Percentiles rank a stretch among this genome's conserved stretches.
Conservation (phyloP, 768 basidiomycete species). For the Imleria badia region DNA sequence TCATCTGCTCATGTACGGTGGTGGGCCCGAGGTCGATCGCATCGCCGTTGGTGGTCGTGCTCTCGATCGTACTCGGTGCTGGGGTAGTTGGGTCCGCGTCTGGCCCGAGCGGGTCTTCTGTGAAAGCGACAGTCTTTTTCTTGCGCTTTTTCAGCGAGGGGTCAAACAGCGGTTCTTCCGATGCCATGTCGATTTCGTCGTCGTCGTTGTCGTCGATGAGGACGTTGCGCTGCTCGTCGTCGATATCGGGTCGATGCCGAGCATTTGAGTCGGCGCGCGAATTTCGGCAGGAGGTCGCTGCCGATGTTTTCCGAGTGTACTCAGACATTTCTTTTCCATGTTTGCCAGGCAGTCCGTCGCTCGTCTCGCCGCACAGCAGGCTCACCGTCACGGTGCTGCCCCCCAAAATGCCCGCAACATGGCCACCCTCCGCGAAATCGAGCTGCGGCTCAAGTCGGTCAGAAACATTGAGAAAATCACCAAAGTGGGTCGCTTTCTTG, state of each 20-base stretch:
- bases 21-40: slow-evolving; percentile 73
- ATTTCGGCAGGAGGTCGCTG: slow-evolving; percentile 31
- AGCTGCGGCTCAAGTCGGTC: slow-evolving; percentile 94
- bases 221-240: slow-evolving; percentile 5
- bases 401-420: slow-evolving; percentile 71
- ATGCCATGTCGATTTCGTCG: slow-evolving; percentile 41
- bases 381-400: slow-evolving; percentile 37
- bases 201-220: slow-evolving; percentile 22
- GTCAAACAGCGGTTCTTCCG: slow-evolving; percentile 79
- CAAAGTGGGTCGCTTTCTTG: slow-evolving; percentile 57
- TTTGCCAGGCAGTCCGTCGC: slow-evolving; percentile 50
- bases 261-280: slow-evolving; percentile 21
- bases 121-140: slow-evolving; percentile 85
- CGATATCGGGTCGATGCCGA: slow-evolving; percentile 26
- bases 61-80: slow-evolving; percentile 71
- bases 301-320: slow-evolving; percentile 35
- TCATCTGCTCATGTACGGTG: slow-evolving; percentile 77
- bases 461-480: slow-evolving; percentile 99
- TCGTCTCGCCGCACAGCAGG: slow-evolving; percentile 42
- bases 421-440: slow-evolving; percentile 98
- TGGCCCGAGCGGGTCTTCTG: slow-evolving; percentile 78
- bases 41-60: slow-evolving; percentile 66
- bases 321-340: slow-evolving; percentile 32
- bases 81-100: slow-evolving; percentile 82
- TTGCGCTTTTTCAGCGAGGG: slow-evolving; percentile 84